Evolutionary conservation across 1,139 yeast species (phyloP), one percentile per base, ranked within the genome.

Genomic region (Kodamaea plutei): DNA sequence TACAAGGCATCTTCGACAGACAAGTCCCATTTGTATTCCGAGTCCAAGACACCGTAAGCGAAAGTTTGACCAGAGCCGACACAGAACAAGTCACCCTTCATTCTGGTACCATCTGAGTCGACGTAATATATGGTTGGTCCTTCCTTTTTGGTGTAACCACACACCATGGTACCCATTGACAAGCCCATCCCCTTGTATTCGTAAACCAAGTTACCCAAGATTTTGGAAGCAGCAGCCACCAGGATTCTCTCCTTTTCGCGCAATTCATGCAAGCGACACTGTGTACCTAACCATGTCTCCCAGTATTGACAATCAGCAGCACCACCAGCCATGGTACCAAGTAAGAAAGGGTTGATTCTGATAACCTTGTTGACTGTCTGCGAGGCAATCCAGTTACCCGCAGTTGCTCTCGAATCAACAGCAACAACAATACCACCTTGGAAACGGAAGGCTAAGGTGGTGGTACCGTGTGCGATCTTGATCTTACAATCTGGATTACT

Each of bases 271-370:
- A 91, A 67, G 52, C 99, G 75, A 66, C 98, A 91, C 62, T 91
- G 97, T 13, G 95, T 71, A 44, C 98, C 98, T 42, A 91, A 73
- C 97, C 97, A 91, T 17, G 96, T 87, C 64, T 91, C 97, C 99
- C 99, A 91, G 61, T 73, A 93, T 61, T 93, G 98, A 71, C 99
- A 91, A 64, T 91, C 99, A 16, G 98, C 98, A 31, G 99, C 99
- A 68, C 97, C 97, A 63, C 99, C 99, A 21, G 99, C 99, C 96
- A 91, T 81, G 19, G 99, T 91, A 44, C 99, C 99, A 49, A 91
- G 73, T 45, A 91, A 64, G 54, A 84, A 84, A 31, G 97, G 96
- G 60, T 93, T 93, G 63, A 91, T 91, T 58, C 91, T 91, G 54
- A 91, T 89, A 32, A 91, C 98, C 62, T 91, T 91, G 63, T 91